Percentiles rank a stretch among this genome's conserved stretches.
phyloP scores from a whole-genome alignment of 164 flowering plant species.

The Magnolia kwangsiensis region DNA sequence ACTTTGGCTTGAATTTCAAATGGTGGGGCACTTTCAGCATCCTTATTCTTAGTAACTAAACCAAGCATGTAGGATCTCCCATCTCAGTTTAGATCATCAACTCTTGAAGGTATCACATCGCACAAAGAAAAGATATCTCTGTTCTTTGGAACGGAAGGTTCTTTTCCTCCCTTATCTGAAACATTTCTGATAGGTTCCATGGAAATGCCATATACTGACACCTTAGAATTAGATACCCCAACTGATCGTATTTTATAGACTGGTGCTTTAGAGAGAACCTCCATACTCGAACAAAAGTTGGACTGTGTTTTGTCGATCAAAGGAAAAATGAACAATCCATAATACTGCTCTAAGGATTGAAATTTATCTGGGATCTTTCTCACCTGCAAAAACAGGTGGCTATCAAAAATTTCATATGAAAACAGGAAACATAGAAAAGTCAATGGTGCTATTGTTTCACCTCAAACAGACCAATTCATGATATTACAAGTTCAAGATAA shows the following conservation, averaged over 20 bases:
- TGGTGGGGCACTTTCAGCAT: too few species aligned
- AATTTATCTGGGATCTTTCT: neutral
- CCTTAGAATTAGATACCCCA: neutral
- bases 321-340: neutral
- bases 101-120: neutral
- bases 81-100: neutral
- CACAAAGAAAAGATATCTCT: neutral
- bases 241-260: neutral
- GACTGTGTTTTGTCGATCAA: neutral
- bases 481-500: too few species aligned
- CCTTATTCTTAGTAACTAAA: neutral
- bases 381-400: neutral
- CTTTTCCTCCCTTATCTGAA: neutral
- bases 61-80: neutral
- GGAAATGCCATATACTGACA: neutral
- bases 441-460: too few species aligned
- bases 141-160: neutral
- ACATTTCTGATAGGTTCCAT: neutral
- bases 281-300: neutral
- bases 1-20: too few species aligned
- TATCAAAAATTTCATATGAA: too few species aligned
- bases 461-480: too few species aligned
- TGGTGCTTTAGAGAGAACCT: neutral
- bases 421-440: too few species aligned
- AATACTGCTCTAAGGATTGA: neutral